These are phyloP conservation scores for Candida smagusa DNA, from an alignment of 1,139 yeast genomes.

Conservation along the genomic window DNA sequence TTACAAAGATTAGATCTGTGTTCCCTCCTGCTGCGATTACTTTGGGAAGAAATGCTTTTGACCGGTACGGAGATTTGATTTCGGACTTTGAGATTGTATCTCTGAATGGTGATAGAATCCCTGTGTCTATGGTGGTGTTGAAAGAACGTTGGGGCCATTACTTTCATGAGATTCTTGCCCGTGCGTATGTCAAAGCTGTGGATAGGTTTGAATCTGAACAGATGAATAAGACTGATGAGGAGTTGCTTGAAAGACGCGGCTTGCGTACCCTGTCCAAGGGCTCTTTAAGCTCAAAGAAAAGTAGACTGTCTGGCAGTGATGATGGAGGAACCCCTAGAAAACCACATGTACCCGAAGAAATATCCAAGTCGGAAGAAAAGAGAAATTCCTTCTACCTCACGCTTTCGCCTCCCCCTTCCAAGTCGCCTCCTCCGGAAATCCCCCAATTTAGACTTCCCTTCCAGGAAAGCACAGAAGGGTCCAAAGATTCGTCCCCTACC, in stretches of 20 bases:
- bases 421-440: constrained; percentile 28
- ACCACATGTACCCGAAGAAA: background rate
- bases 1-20: constrained; percentile 63
- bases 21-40: constrained; percentile 77
- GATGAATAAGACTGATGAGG: constrained; percentile 2
- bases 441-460: constrained; percentile 64
- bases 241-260: constrained; percentile 2
- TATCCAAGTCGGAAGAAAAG: background rate
- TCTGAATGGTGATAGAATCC: constrained; percentile 61
- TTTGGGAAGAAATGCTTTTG: constrained; percentile 70
- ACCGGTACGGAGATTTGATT: constrained; percentile 58
- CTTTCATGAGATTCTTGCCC: constrained; percentile 57
- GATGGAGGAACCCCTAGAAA: background rate
- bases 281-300: constrained; percentile 6
- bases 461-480: constrained; percentile 34
- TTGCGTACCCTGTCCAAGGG: constrained; percentile 9
- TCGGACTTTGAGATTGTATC: constrained; percentile 72
- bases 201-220: constrained; percentile 43
- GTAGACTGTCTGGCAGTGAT: constrained; percentile 2
- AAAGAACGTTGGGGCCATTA: constrained; percentile 75
- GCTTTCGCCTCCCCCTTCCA: constrained; percentile 22
- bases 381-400: constrained; percentile 17
- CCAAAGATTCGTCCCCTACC: background rate
- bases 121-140: constrained; percentile 57
- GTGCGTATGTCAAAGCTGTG: constrained; percentile 60